Evolutionary conservation across 78 protist species (phyloP).

Genomic region (Dictyostelium purpureum): DNA sequence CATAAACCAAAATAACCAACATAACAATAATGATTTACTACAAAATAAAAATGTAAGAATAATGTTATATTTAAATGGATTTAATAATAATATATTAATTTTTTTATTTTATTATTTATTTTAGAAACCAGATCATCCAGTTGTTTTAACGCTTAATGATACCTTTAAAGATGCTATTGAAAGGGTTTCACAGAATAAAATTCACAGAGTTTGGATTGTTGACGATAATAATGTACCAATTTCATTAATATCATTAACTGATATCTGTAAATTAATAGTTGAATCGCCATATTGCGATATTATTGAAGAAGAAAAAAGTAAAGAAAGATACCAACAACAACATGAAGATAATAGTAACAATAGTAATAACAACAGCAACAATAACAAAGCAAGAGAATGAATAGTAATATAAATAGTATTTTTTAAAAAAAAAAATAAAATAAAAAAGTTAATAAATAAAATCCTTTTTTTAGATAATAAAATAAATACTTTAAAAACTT

Average conservation of each 20-base stretch:
- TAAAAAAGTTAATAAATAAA: not conserved
- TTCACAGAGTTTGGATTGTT: constrained; percentile 61
- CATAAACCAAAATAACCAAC: too few species aligned
- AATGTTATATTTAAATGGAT: not conserved
- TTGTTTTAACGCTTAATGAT: not conserved
- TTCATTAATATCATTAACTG: constrained; percentile 39
- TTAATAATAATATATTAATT: not conserved
- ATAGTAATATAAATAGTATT: not conserved
- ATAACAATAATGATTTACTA: not conserved
- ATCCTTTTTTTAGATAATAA: too few species aligned
- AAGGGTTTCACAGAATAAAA: constrained; percentile 2
- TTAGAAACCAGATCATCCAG: constrained; percentile 32
- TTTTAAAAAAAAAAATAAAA: not conserved
- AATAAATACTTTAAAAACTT: too few species aligned
- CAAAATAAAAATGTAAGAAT: constrained; percentile 42
- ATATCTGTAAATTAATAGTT: constrained; percentile 25
- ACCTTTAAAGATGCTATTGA: constrained; percentile 46
- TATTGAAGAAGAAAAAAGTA: not conserved
- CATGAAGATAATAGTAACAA: too few species aligned
- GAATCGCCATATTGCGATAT: constrained; percentile 15
- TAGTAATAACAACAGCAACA: not conserved
- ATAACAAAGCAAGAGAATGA: not conserved
- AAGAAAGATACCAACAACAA: too few species aligned
- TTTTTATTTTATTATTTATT: not conserved
- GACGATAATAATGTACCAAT: constrained; percentile 18